Conservation (phyloP, 306 rosid species). For the Prosopis cineraria region DNA sequence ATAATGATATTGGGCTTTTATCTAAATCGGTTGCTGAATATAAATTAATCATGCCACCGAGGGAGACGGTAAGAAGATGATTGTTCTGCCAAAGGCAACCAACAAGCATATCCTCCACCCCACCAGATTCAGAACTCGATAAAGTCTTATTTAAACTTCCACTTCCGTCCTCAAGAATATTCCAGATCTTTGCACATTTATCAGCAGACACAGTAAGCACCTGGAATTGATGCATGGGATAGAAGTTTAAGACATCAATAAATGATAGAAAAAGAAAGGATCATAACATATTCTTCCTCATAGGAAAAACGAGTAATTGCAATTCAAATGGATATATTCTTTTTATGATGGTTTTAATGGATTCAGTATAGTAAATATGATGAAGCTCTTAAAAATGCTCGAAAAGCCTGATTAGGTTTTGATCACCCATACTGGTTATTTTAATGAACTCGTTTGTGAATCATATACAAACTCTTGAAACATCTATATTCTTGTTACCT, state of each 20-base stretch:
- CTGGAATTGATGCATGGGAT: constrained; percentile 40
- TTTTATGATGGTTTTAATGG: not conserved
- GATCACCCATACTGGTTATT: not conserved
- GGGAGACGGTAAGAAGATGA: constrained; percentile 79
- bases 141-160: constrained; percentile 71
- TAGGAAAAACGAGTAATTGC: not conserved
- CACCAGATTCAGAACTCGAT: constrained; percentile 64
- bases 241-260: constrained; percentile 9
- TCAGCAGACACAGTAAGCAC: constrained; percentile 96
- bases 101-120: constrained; percentile 94
- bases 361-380: not conserved
- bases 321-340: not conserved
- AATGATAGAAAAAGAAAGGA: not conserved
- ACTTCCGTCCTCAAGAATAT: constrained; percentile 72
- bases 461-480: not conserved
- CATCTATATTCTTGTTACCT: constrained; percentile 51
- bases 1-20: constrained; percentile 59
- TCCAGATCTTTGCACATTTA: constrained; percentile 94
- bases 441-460: not conserved
- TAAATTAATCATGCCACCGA: constrained; percentile 78
- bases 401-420: not conserved
- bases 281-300: not conserved
- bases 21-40: constrained; percentile 75
- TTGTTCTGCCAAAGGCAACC: constrained; percentile 93
- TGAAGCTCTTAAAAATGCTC: constrained; percentile 28